Percentiles rank a stretch among this genome's conserved stretches.
Conservation (phyloP, 2,329 filamentous ascomycete species). For the Aspergillus japonicus region DNA sequence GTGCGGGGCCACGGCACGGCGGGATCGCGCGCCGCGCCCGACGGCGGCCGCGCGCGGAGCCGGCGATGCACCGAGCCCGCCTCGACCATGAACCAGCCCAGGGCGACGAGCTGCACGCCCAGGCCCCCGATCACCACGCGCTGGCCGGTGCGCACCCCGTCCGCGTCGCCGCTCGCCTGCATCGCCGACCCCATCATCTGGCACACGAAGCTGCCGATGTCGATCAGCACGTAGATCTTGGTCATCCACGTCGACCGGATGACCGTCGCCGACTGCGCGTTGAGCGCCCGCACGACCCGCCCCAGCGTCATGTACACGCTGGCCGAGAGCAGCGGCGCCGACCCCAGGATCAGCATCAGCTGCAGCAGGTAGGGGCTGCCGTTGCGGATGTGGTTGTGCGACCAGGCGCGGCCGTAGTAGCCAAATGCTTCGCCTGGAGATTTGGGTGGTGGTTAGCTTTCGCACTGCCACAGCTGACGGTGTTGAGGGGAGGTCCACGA, state of each 20-base stretch:
- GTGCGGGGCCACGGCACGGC: conserved; percentile 27
- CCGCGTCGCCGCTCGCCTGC: conserved; percentile 25
- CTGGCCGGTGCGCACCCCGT: conserved; percentile 23
- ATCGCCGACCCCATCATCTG: conserved; percentile 35
- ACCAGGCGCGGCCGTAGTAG: conserved; percentile 38
- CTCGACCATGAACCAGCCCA: conserved; percentile 27
- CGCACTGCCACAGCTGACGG: neutral
- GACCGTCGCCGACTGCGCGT: conserved; percentile 36
- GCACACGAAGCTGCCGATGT: conserved; percentile 36
- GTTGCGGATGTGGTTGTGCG: conserved; percentile 27
- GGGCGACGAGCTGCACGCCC: conserved; percentile 30
- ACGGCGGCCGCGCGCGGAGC: conserved; percentile 17
- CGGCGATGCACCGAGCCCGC: conserved; percentile 26
- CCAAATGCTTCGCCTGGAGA: conserved; percentile 35
- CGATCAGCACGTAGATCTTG: conserved; percentile 38
- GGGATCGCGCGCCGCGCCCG: conserved; percentile 15
- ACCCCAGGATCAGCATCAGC: conserved; percentile 40
- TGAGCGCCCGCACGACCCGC: conserved; percentile 37
- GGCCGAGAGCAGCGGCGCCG: conserved; percentile 42
- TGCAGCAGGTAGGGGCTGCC: conserved; percentile 38
- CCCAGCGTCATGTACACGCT: conserved; percentile 42
- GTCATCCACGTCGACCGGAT: conserved; percentile 40
- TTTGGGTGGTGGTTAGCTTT: neutral
- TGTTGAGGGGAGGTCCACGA: conserved; percentile 8
- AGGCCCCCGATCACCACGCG: conserved; percentile 31